Evolutionary conservation across 2,329 filamentous ascomycete species (phyloP).

Genomic region (Tolypocladium inflatum): DNA sequence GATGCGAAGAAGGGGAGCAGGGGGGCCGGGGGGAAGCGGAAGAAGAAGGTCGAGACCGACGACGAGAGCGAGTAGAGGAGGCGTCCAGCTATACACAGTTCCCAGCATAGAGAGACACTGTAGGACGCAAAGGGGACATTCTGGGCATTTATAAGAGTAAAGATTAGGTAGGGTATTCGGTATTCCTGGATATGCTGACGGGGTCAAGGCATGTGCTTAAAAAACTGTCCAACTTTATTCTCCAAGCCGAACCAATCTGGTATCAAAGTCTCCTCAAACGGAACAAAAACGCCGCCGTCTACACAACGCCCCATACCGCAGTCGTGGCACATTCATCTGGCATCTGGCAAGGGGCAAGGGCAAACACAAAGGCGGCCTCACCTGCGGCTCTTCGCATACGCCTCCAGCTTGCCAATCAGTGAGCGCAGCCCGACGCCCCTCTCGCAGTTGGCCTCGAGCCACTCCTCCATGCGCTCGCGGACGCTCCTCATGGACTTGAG

Average conservation of each 20-base stretch:
- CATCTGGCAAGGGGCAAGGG: background rate
- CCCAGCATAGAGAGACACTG: background rate
- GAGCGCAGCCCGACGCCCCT: conserved; percentile 66
- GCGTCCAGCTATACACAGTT: background rate
- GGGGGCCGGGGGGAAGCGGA: conserved; percentile 9
- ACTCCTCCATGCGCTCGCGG: conserved; percentile 73
- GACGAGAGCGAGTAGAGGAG: conserved; percentile 12
- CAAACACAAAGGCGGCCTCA: conserved; percentile 4
- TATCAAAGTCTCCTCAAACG: background rate
- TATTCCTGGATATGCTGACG: background rate
- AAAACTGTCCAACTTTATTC: background rate
- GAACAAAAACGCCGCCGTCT: background rate
- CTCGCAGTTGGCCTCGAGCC: conserved; percentile 75
- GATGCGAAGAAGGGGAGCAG: conserved; percentile 29
- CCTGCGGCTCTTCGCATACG: conserved; percentile 27
- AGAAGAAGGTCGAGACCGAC: conserved; percentile 25
- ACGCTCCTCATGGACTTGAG: conserved; percentile 57
- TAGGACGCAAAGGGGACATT: background rate
- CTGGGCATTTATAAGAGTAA: background rate
- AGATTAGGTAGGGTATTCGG: background rate
- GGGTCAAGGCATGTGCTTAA: background rate
- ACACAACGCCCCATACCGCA: background rate
- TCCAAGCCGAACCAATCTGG: background rate
- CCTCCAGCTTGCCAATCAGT: conserved; percentile 55
- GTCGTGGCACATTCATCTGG: background rate